Base-by-base conservation (phyloP, 805 yeast genomes). In the Wickerhamiella australiensis region DNA sequence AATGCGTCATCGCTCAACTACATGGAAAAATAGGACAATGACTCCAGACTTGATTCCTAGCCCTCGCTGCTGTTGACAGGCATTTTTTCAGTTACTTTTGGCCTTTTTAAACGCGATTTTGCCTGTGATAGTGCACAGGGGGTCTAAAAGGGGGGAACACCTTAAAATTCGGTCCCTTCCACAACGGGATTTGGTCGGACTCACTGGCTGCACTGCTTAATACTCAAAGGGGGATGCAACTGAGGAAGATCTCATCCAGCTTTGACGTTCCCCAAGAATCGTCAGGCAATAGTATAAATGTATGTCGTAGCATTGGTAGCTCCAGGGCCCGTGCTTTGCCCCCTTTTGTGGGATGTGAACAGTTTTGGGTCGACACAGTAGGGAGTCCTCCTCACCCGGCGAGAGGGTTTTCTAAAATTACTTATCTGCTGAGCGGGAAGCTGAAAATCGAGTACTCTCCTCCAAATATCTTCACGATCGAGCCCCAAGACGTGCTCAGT, bases 351-450 rank as follows among this genome's bases (percentile, higher is more conserved):
- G 51, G 43, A 1, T 53, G 58, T 40, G 59, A 56, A 52, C 53
- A 52, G 41, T 53, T 56, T 47, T 29, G 47, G 36, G 43, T 56
- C 25, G 54, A 51, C 44, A 51, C 51, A 23, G 26, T 33, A 2
- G 59, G 59, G 12, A 42, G 50, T 15, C 58, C 59, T 3, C 58
- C 59, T 6, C 56, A 47, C 31, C 60, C 60, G 2, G 50, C 55
- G 5, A 51, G 60, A 3, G 60, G 60, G 22, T 46, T 52, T 33
- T 58, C 56, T 33, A 56, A 54, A 36, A 35, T 57, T 29, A 51
- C 52, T 2, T 37, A 42, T 27, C 51, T 55, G 9, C 31, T 57
- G 12, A 12, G 17, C 5, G 59, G 60, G 29, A 40, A 33, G 17
- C 23, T 55, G 12, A 26, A 42, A 20, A 17, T 57, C 12, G 56